Evolutionary conservation across 2,329 filamentous ascomycete genomes (phyloP).

Genomic region (Monilinia polystroma): DNA sequence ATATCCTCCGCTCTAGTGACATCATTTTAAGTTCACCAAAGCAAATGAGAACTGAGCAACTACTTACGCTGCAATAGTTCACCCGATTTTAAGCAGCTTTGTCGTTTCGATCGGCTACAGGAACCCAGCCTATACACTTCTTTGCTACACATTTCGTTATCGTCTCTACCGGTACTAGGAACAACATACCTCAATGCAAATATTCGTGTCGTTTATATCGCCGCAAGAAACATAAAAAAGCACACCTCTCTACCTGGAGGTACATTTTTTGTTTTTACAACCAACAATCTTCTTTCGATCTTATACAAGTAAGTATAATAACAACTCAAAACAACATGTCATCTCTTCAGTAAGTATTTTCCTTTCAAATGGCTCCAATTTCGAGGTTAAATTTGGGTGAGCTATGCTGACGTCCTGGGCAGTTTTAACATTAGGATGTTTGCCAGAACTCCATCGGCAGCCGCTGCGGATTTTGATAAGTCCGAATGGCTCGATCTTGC

Average conservation of each 20-base stretch:
- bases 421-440: slow-evolving; percentile 4
- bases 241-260: not conserved
- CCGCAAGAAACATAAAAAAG: not conserved
- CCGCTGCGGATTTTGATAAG: not conserved
- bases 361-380: not conserved
- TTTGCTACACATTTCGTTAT: not conserved
- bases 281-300: not conserved
- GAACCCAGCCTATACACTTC: not conserved
- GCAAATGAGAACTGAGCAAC: not conserved
- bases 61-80: not conserved
- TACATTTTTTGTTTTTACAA: no score
- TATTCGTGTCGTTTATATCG: not conserved
- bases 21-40: not conserved
- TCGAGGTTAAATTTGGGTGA: not conserved
- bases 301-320: not conserved
- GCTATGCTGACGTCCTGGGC: not conserved
- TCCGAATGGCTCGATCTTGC: slow-evolving; percentile 9
- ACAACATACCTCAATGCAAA: not conserved
- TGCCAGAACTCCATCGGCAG: slow-evolving; percentile 2
- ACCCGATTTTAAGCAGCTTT: not conserved
- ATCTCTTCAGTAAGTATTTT: not conserved
- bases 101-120: not conserved
- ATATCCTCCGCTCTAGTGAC: not conserved
- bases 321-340: not conserved
- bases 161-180: not conserved